Evolutionary conservation across 176 grass and related monocot species (phyloP).

Genomic region (Triticum timopheevii): DNA sequence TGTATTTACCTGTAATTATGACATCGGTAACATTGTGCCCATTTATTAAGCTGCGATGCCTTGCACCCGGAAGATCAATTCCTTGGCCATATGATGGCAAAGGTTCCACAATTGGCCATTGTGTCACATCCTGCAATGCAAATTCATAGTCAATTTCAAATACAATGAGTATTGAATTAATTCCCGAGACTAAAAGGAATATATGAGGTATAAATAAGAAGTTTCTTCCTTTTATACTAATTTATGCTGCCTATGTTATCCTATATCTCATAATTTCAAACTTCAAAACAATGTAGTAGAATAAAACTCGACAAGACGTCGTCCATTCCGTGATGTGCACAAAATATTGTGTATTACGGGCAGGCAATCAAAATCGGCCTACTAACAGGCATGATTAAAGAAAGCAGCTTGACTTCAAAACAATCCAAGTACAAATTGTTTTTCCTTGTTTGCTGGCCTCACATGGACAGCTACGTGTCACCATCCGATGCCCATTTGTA

Average conservation of each 20-base stretch:
- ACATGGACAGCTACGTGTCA: conserved; percentile 31
- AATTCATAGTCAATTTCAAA: neutral
- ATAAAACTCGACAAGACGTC: neutral
- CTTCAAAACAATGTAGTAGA: neutral
- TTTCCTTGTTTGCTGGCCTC: conserved; percentile 32
- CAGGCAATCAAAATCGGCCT: conserved; percentile 29
- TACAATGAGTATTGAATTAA: neutral
- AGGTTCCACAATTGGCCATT: conserved; percentile 75
- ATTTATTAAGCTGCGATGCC: conserved; percentile 83
- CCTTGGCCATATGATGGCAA: conserved; percentile 87
- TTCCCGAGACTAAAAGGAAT: neutral
- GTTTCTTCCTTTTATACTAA: neutral
- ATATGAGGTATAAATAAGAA: neutral
- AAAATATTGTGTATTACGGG: conserved; percentile 8
- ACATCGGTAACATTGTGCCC: conserved; percentile 72
- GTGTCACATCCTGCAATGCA: conserved; percentile 53
- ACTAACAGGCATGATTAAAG: conserved; percentile 23
- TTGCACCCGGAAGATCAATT: conserved; percentile 66
- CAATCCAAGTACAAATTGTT: conserved; percentile 33
- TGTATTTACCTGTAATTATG: conserved; percentile 67
- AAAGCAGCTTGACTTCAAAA: conserved; percentile 54
- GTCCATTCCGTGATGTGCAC: neutral
- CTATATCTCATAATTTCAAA: neutral
- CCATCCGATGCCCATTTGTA: neutral
- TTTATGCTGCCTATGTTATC: neutral